A percentile compares a stretch with the other conserved stretches of the same genome.
These are phyloP conservation scores for Naganishia albida DNA, from an alignment of 1,284 basidiomycete species.

Conservation along the genomic window DNA sequence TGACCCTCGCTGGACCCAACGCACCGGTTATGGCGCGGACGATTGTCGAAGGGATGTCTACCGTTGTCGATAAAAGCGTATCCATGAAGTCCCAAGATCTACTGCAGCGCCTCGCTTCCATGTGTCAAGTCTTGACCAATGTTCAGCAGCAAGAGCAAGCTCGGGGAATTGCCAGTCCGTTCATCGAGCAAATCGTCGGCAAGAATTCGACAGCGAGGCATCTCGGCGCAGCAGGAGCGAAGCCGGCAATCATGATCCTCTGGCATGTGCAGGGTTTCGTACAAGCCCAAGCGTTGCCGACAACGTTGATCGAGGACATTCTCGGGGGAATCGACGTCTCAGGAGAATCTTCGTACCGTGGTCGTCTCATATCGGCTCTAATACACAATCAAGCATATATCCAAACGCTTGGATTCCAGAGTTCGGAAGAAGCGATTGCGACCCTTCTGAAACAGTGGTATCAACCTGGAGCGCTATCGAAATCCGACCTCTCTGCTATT, in stretches of 20 bases:
- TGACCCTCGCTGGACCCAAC: neutral
- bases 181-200: neutral
- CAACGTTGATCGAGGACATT: constrained; percentile 11
- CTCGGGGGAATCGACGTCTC: constrained; percentile 14
- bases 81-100: constrained; percentile 9
- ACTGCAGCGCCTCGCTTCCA: neutral
- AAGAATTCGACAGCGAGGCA: constrained; percentile 3
- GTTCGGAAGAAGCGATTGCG: neutral
- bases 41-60: constrained; percentile 8
- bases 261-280: constrained; percentile 19
- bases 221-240: constrained; percentile 11
- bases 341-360: constrained; percentile 15
- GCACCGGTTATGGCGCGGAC: neutral
- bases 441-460: constrained; percentile 4
- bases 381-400: constrained; percentile 11
- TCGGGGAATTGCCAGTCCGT: constrained; percentile 2
- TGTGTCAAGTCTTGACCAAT: constrained; percentile 1
- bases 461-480: constrained; percentile 5
- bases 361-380: constrained; percentile 15
- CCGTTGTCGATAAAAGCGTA: neutral
- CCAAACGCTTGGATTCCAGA: neutral
- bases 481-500: constrained; percentile 11
- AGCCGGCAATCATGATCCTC: constrained; percentile 7
- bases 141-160: constrained; percentile 3
- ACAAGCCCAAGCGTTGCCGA: neutral